Conservation (phyloP, 2,329 filamentous ascomycete genomes). For the Penicillium paneum region DNA sequence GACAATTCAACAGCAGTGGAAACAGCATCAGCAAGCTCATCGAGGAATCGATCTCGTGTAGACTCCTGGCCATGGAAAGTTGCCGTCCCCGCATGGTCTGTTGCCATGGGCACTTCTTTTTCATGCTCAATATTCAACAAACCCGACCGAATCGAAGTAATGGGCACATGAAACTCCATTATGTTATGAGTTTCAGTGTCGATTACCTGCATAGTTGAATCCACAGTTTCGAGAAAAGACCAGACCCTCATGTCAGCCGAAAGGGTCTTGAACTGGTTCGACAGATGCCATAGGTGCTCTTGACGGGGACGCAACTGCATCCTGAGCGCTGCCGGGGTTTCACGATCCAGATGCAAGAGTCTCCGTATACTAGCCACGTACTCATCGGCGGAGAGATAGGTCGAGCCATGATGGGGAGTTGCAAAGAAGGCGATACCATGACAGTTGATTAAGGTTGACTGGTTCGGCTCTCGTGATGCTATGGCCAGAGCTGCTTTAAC, state of each 20-base stretch:
- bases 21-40: constrained; percentile 21
- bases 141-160: constrained; percentile 50
- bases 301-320: constrained; percentile 53
- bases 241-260: constrained; percentile 59
- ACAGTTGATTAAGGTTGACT: constrained; percentile 53
- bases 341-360: constrained; percentile 51
- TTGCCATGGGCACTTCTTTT: constrained; percentile 31
- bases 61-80: constrained; percentile 30
- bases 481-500: constrained; percentile 55
- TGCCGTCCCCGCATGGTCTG: constrained; percentile 33
- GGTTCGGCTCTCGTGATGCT: constrained; percentile 27
- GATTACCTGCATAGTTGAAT: constrained; percentile 53
- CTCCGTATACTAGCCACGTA: constrained; percentile 55
- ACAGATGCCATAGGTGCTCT: constrained; percentile 46
- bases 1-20: constrained; percentile 26
- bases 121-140: constrained; percentile 34
- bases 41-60: constrained; percentile 28
- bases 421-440: constrained; percentile 63
- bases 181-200: constrained; percentile 40
- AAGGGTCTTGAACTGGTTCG: constrained; percentile 56
- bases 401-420: constrained; percentile 61
- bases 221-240: constrained; percentile 63
- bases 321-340: constrained; percentile 52
- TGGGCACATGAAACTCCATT: constrained; percentile 57
- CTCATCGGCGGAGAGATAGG: constrained; percentile 58